Evolutionary conservation across 2,329 filamentous ascomycete species (phyloP).

Genomic region (Alternaria arborescens): DNA sequence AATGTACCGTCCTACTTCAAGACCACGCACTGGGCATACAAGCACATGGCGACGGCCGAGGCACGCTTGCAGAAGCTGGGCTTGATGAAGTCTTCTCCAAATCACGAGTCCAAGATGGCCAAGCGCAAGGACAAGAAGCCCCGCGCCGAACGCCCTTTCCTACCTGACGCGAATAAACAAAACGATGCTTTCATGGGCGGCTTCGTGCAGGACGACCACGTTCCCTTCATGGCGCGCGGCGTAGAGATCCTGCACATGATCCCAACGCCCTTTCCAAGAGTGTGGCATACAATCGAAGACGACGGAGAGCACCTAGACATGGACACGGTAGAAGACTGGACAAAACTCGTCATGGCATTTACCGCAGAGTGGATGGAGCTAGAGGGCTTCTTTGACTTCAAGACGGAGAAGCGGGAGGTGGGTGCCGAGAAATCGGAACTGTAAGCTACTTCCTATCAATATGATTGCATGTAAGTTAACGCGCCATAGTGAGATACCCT

Average conservation of each 20-base stretch:
- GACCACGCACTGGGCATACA: conserved; percentile 94
- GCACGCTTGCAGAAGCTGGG: conserved; percentile 73
- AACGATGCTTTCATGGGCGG: conserved; percentile 61
- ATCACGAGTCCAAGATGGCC: conserved; percentile 55
- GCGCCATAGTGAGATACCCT: conserved; percentile 43
- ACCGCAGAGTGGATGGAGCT: conserved; percentile 90
- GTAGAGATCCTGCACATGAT: conserved; percentile 95
- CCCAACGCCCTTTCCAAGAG: conserved; percentile 78
- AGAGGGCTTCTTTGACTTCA: conserved; percentile 46
- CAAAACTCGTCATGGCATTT: conserved; percentile 83
- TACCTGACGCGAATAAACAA: conserved; percentile 65
- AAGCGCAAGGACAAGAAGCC: conserved; percentile 41
- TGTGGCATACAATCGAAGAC: conserved; percentile 89
- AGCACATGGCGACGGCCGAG: conserved; percentile 78
- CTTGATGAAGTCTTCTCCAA: conserved; percentile 70
- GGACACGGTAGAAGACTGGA: conserved; percentile 87
- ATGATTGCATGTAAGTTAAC: conserved; percentile 29
- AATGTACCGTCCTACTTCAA: conserved; percentile 85
- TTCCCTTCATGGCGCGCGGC: conserved; percentile 88
- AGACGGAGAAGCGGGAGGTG: conserved; percentile 25
- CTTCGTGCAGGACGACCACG: conserved; percentile 84
- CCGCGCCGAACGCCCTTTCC: conserved; percentile 61
- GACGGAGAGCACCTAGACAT: conserved; percentile 86
- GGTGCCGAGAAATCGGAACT: conserved; percentile 44
- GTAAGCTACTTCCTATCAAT: conserved; percentile 41